Conservation (phyloP, 2,329 filamentous ascomycete genomes). For the Zasmidium angulare region DNA sequence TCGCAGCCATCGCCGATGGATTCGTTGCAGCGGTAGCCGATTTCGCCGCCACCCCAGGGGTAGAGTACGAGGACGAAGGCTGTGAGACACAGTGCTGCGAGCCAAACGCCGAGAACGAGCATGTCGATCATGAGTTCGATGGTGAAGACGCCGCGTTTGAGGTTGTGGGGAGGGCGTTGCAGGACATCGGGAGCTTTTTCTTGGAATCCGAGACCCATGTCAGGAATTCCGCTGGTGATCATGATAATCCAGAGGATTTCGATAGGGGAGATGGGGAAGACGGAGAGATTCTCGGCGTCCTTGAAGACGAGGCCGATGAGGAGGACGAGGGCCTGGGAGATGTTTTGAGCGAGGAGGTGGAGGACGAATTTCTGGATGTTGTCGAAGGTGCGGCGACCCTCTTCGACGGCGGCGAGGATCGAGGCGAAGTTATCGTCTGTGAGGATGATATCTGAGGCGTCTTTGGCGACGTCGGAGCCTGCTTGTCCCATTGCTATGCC, state of each 20-base stretch:
- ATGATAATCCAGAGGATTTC: slow-evolving; percentile 93
- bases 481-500: slow-evolving; percentile 87
- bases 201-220: slow-evolving; percentile 84
- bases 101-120: slow-evolving; percentile 74
- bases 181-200: slow-evolving; percentile 74
- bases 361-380: slow-evolving; percentile 88
- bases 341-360: slow-evolving; percentile 91
- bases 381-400: slow-evolving; percentile 81
- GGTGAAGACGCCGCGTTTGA: slow-evolving; percentile 70
- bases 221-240: slow-evolving; percentile 83
- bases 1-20: slow-evolving; percentile 56
- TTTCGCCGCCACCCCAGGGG: slow-evolving; percentile 51
- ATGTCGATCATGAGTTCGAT: slow-evolving; percentile 76
- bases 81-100: slow-evolving; percentile 64
- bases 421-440: slow-evolving; percentile 88
- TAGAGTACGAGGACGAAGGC: slow-evolving; percentile 66
- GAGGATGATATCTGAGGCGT: slow-evolving; percentile 78
- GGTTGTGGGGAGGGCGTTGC: slow-evolving; percentile 72
- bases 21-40: slow-evolving; percentile 63
- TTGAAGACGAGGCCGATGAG: slow-evolving; percentile 81
- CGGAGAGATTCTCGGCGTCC: slow-evolving; percentile 68
- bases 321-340: slow-evolving; percentile 82
- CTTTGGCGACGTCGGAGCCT: slow-evolving; percentile 82
- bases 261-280: slow-evolving; percentile 82
- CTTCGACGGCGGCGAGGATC: slow-evolving; percentile 78